phyloP scores from a whole-genome alignment of 176 grass and related monocot genomes.

The Luzula sylvatica region DNA sequence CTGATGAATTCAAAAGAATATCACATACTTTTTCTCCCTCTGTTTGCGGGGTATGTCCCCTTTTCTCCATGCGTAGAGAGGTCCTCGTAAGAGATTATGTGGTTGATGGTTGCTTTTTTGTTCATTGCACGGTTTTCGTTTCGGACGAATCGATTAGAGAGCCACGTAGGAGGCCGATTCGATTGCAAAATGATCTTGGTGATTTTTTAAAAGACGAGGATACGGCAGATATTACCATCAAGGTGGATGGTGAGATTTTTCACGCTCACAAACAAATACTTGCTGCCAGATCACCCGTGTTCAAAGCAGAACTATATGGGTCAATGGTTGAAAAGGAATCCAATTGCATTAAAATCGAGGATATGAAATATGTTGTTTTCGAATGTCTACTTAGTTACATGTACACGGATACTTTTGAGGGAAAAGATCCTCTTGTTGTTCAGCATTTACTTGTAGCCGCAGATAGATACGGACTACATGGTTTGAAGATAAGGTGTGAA shows the following conservation, averaged over 20 bases:
- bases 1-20: background rate
- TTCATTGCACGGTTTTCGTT: background rate
- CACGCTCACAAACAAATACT: background rate
- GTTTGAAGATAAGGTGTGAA: conserved; percentile 33
- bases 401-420: conserved; percentile 24
- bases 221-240: conserved; percentile 3
- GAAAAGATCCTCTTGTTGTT: background rate
- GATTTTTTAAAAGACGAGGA: conserved; percentile 8
- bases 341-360: too few species aligned
- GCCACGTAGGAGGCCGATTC: too few species aligned
- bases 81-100: background rate
- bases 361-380: conserved; percentile 15
- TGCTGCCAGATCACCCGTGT: conserved; percentile 18
- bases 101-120: background rate
- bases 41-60: too few species aligned
- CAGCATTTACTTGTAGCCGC: conserved; percentile 26
- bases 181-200: conserved; percentile 5
- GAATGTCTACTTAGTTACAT: conserved; percentile 32
- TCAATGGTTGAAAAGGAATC: conserved; percentile 18
- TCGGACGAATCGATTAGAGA: too few species aligned
- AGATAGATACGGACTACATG: conserved; percentile 31
- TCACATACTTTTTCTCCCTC: background rate
- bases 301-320: conserved; percentile 18
- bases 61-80: background rate
- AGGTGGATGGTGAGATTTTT: conserved; percentile 3